Evolutionary conservation across 441 rosid species (phyloP), one percentile per base, ranked within the genome.

Genomic region (Codiaeum variegatum): DNA sequence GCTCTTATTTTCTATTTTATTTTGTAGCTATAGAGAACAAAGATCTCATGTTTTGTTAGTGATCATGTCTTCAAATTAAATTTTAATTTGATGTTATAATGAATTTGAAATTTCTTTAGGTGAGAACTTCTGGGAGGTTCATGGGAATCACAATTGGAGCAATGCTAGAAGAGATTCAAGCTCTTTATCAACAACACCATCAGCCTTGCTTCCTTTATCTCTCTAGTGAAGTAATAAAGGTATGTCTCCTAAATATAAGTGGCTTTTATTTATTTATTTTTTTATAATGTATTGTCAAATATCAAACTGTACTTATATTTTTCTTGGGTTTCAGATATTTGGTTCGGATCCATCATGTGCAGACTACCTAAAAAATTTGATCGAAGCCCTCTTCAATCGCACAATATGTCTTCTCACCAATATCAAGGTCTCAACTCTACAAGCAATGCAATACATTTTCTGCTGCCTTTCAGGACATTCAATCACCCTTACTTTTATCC

Each of bases 121-220:
- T 95, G 83, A 91, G 99, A 81, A 93, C 97, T 72, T 96, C 98
- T 24, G 91, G 91, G 82, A 93, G 96, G 84, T 90, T 86, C 83
- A 96, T 96, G 94, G 94, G 95, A 67, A 78, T 85, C 69, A 96
- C 96, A 67, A 91, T 96, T 52, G 98, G 97, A 76, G 97, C 88
- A 66, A 93, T 93, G 91, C 91, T 96, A 49, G 94, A 88, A 82
- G 97, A 93, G 83, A 93, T 96, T 52, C 98, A 96, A 67, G 90
- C 85, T 79, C 90, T 93, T 52, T 96, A 89, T 80, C 97, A 88
- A 79, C 96, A 87, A 74, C 98, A 93, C 52, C 97, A 93, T 78
- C 99, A 96, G 80, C 94, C 99, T 10, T 96, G 97, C 86, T 94
- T 94, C 86, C 98, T 94, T 51, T 94, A 94, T 75, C 91, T 94